phyloP scores from a whole-genome alignment of 495 filamentous ascomycete species.

The Usnea hakonensis region DNA sequence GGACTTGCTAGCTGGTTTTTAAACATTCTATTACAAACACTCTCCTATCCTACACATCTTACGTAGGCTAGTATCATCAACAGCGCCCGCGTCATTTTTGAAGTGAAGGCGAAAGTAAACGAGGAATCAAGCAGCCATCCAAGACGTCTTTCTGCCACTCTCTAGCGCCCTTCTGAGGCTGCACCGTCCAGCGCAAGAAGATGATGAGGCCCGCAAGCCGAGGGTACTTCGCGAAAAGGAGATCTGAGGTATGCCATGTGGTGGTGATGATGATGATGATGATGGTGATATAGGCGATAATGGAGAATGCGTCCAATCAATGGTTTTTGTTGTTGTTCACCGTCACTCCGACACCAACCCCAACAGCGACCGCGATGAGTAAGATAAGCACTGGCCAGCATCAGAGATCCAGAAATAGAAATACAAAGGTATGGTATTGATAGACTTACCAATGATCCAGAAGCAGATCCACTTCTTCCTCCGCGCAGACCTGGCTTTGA shows the following conservation, averaged over 20 bases:
- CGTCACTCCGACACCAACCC: conserved; percentile 36
- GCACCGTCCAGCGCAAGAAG: not conserved
- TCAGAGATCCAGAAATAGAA: not conserved
- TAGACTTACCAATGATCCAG: conserved; percentile 64
- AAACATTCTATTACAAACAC: not conserved
- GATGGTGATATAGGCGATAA: no score
- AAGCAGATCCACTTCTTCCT: conserved; percentile 99
- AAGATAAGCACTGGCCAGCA: conserved; percentile 26
- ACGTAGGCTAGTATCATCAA: not conserved
- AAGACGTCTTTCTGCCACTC: not conserved
- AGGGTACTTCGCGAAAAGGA: not conserved
- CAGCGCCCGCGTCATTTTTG: not conserved
- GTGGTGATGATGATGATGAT: no score
- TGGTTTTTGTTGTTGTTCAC: not conserved
- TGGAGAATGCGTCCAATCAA: not conserved
- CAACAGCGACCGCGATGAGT: conserved; percentile 46
- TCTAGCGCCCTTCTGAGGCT: not conserved
- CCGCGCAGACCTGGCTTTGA: conserved; percentile 67
- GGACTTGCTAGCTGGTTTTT: not conserved
- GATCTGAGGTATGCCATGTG: conserved; percentile 1
- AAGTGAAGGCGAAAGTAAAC: not conserved
- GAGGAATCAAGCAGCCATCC: not conserved
- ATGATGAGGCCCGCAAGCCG: conserved; percentile 2
- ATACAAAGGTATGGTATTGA: not conserved
- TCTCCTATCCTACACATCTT: not conserved